These are phyloP conservation scores for Pisolithus albus DNA, from an alignment of 768 basidiomycete species.

Conservation along the genomic window DNA sequence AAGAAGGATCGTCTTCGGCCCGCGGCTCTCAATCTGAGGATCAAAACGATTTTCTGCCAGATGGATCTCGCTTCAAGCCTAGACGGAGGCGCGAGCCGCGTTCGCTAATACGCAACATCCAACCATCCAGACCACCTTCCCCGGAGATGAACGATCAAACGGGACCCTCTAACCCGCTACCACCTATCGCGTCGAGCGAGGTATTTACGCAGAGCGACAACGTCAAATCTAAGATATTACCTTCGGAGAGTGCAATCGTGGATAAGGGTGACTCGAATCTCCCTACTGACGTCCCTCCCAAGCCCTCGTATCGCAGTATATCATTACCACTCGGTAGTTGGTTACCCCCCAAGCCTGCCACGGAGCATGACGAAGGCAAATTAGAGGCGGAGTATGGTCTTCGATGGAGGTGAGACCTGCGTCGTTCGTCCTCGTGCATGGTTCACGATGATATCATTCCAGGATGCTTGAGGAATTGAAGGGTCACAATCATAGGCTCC, in stretches of 20 bases:
- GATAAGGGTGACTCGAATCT: background rate
- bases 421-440: background rate
- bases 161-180: constrained; percentile 4
- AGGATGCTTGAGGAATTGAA: constrained; percentile 57
- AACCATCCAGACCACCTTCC: constrained; percentile 9
- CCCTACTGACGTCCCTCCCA: background rate
- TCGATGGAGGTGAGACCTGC: constrained; percentile 19
- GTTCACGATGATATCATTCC: constrained; percentile 1
- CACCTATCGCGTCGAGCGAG: constrained; percentile 3
- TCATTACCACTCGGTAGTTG: constrained; percentile 30
- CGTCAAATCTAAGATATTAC: constrained; percentile 6
- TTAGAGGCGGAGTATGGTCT: constrained; percentile 51
- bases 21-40: constrained; percentile 42
- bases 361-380: constrained; percentile 41
- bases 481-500: constrained; percentile 58
- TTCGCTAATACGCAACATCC: constrained; percentile 23
- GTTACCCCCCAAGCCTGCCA: constrained; percentile 30
- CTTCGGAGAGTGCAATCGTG: background rate
- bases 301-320: constrained; percentile 21
- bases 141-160: constrained; percentile 7
- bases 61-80: constrained; percentile 4
- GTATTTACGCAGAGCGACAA: background rate
- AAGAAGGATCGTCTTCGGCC: constrained; percentile 42
- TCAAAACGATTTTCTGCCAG: constrained; percentile 22
- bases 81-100: constrained; percentile 17